These are phyloP conservation scores for Hemisphaericaspora subhashii DNA, from an alignment of 1,139 yeast genomes.

Conservation along the genomic window DNA sequence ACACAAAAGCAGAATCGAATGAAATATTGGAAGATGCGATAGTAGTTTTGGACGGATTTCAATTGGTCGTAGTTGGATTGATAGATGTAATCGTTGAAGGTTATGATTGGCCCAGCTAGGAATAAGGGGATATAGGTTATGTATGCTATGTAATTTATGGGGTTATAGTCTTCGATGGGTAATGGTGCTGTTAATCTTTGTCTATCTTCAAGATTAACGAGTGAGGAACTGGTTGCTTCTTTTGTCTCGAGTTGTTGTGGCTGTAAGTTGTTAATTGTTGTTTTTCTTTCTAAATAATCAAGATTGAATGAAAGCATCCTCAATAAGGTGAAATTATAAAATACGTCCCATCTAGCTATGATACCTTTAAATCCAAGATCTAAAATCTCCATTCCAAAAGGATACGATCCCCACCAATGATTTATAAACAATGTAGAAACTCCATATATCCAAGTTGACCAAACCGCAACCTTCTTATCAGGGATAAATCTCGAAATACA, in stretches of 20 bases:
- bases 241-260: conserved; percentile 13
- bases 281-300: conserved; percentile 61
- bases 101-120: conserved; percentile 91
- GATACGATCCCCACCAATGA: conserved; percentile 59
- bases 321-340: conserved; percentile 83
- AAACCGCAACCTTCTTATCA: conserved; percentile 28
- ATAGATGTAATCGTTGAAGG: conserved; percentile 86
- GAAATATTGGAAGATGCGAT: conserved; percentile 61
- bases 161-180: conserved; percentile 56
- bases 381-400: conserved; percentile 51
- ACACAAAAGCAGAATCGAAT: conserved; percentile 70
- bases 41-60: conserved; percentile 43
- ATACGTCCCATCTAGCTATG: conserved; percentile 92
- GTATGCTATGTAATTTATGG: conserved; percentile 70
- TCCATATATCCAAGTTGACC: conserved; percentile 74
- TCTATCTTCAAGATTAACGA: conserved; percentile 50
- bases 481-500: conserved; percentile 47
- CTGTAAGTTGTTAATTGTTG: conserved; percentile 15
- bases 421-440: conserved; percentile 73
- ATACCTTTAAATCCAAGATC: conserved; percentile 69
- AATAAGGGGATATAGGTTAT: conserved; percentile 83
- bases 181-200: conserved; percentile 69
- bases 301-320: conserved; percentile 81
- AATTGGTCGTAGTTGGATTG: conserved; percentile 53
- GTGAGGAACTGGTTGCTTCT: conserved; percentile 14